A percentile compares a stretch with the other conserved stretches of the same genome.
These are phyloP conservation scores for Termitomyces sp. DNA, from an alignment of 768 basidiomycete species.

Conservation along the genomic window DNA sequence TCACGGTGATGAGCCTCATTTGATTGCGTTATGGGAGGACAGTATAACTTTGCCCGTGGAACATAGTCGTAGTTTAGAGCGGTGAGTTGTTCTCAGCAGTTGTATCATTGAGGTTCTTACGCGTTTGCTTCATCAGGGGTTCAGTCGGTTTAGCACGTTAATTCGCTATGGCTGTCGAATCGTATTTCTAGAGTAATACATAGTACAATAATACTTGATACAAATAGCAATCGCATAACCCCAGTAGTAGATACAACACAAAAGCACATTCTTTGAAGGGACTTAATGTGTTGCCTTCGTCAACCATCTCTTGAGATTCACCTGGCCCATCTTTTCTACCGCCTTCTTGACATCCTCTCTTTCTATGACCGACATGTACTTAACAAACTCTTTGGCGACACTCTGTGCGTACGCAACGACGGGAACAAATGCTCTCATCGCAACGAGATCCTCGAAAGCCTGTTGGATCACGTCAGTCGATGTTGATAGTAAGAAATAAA, in stretches of 20 bases:
- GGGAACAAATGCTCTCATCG: slow-evolving; percentile 49
- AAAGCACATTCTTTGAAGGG: background rate
- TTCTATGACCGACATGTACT: slow-evolving; percentile 63
- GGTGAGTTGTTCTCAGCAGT: background rate
- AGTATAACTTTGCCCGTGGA: background rate
- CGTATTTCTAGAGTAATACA: background rate
- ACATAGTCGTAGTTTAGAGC: background rate
- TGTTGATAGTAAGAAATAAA: background rate
- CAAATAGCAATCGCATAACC: background rate
- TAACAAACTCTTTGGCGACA: slow-evolving; percentile 64
- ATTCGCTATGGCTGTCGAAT: background rate
- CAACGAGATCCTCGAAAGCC: slow-evolving; percentile 73
- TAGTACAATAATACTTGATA: background rate
- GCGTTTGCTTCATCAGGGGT: background rate
- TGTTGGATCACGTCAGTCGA: slow-evolving; percentile 21
- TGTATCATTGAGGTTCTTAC: background rate
- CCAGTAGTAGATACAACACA: background rate
- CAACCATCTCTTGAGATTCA: slow-evolving; percentile 75
- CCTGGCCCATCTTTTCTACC: slow-evolving; percentile 60
- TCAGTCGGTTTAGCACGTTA: slow-evolving; percentile 9
- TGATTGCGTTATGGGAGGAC: slow-evolving; percentile 17
- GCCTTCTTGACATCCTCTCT: slow-evolving; percentile 63
- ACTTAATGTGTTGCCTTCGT: slow-evolving; percentile 46
- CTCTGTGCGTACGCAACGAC: slow-evolving; percentile 41
- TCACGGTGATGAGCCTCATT: background rate